These are phyloP conservation scores for Heracleum sosnowskyi DNA, from an alignment of 129 eudicot genomes.

Conservation along the genomic window DNA sequence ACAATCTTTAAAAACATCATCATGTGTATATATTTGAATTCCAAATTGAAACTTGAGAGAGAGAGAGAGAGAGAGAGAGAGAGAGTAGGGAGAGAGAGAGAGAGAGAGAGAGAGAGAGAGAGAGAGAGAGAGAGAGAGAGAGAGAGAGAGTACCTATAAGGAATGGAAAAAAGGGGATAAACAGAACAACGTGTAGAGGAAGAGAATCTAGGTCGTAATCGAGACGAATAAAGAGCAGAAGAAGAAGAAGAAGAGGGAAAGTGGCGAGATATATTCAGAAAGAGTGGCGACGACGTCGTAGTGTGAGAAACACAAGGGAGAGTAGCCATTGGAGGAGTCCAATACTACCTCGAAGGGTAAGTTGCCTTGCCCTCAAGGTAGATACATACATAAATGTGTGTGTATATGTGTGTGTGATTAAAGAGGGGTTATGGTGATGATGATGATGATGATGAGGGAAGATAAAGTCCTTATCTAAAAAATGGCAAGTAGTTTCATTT, in stretches of 20 bases:
- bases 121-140: no score
- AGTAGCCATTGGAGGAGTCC: slow-evolving; percentile 28
- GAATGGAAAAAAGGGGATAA: slow-evolving; percentile 13
- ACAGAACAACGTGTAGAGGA: slow-evolving; percentile 24
- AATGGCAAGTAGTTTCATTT: background rate
- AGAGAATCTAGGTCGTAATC: slow-evolving; percentile 25
- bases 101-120: background rate
- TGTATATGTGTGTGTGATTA: background rate
- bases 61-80: background rate
- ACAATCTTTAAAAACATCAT: background rate
- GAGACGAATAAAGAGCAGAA: slow-evolving; percentile 11
- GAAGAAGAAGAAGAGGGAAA: slow-evolving; percentile 13
- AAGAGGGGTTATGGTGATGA: background rate
- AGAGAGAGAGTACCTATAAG: slow-evolving; percentile 30
- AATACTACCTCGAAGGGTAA: background rate
- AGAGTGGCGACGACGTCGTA: slow-evolving; percentile 10
- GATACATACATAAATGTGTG: background rate
- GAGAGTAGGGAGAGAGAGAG: background rate
- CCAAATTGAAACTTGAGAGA: background rate
- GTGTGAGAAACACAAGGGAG: slow-evolving; percentile 27
- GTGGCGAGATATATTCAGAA: slow-evolving; percentile 12
- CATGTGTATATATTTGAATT: no score
- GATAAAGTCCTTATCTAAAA: background rate
- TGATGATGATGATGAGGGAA: background rate
- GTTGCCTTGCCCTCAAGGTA: background rate